Evolutionary conservation across 177 flowering plant species (phyloP).

Genomic region (Tripterygium wilfordii): DNA sequence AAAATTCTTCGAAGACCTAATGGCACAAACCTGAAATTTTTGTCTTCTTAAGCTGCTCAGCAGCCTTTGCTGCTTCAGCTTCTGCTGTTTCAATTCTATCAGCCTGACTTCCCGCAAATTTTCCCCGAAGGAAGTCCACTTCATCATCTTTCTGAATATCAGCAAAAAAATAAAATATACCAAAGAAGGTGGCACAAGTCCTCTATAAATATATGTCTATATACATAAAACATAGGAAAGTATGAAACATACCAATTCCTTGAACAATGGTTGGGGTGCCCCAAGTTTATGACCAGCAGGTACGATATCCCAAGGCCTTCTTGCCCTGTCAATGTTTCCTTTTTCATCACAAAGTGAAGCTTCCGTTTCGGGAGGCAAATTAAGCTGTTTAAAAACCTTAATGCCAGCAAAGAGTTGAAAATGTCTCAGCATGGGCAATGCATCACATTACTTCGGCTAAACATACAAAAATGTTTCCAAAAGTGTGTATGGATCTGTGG

Average conservation of each 20-base stretch:
- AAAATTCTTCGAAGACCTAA: no score
- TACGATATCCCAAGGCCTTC: conserved; percentile 73
- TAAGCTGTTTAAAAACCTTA: conserved; percentile 87
- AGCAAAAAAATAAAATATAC: no score
- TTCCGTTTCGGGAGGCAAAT: conserved; percentile 50
- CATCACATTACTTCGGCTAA: no score
- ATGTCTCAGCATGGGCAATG: no score
- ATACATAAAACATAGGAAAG: background rate
- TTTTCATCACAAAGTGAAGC: conserved; percentile 63
- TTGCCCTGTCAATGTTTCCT: conserved; percentile 52
- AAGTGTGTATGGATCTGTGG: no score
- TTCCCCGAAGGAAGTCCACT: conserved; percentile 46
- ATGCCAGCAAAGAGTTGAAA: conserved; percentile 9
- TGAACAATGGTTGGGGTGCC: conserved; percentile 72
- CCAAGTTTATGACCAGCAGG: conserved; percentile 83
- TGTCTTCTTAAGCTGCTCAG: conserved; percentile 60
- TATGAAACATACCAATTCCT: conserved; percentile 56
- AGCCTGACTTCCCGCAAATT: conserved; percentile 95
- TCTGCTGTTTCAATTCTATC: conserved; percentile 71
- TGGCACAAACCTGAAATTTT: conserved; percentile 75
- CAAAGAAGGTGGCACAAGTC: no score
- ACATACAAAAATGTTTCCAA: no score
- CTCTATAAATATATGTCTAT: no score
- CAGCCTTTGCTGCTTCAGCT: conserved; percentile 57
- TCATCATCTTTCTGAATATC: conserved; percentile 78